A percentile compares a stretch with the other conserved stretches of the same genome.
phyloP scores from a whole-genome alignment of 176 grass and related monocot genomes.

The Eleusine coracana region DNA sequence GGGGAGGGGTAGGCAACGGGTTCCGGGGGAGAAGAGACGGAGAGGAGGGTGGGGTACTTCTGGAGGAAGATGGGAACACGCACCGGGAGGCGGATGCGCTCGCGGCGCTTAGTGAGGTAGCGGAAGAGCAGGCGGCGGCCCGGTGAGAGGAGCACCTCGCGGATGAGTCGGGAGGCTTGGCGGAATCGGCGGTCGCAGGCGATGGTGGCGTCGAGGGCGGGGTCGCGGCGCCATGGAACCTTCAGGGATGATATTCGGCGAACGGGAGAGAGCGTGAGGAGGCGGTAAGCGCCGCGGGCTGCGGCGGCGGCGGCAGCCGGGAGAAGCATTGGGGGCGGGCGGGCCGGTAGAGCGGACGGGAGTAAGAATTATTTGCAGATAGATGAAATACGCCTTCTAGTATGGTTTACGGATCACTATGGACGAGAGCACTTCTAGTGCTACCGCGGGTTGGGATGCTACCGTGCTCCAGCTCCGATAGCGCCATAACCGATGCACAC shows the following conservation, averaged over 20 bases:
- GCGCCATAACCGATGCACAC: no score
- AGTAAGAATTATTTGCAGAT: background rate
- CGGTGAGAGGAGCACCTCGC: constrained; percentile 75
- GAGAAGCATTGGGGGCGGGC: constrained; percentile 21
- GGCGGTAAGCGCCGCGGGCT: background rate
- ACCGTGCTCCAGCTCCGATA: no score
- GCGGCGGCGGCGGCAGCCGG: background rate
- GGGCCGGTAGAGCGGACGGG: background rate
- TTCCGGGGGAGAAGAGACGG: constrained; percentile 51
- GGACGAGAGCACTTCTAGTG: no score
- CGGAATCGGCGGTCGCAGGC: constrained; percentile 68
- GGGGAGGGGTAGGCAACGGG: constrained; percentile 64
- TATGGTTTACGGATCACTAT: background rate
- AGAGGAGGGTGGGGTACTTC: constrained; percentile 75
- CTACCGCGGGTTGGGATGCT: no score
- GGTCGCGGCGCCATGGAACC: constrained; percentile 76
- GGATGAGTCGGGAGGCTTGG: constrained; percentile 59
- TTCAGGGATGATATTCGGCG: constrained; percentile 56
- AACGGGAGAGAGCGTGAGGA: background rate
- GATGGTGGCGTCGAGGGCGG: constrained; percentile 54
- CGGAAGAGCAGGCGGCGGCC: constrained; percentile 59
- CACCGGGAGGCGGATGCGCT: constrained; percentile 61
- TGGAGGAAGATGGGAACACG: constrained; percentile 66
- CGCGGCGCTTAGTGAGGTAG: constrained; percentile 78
- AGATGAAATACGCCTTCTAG: background rate